Base-by-base conservation (phyloP, 2,329 filamentous ascomycete genomes). In the Colletotrichum somersetense region DNA sequence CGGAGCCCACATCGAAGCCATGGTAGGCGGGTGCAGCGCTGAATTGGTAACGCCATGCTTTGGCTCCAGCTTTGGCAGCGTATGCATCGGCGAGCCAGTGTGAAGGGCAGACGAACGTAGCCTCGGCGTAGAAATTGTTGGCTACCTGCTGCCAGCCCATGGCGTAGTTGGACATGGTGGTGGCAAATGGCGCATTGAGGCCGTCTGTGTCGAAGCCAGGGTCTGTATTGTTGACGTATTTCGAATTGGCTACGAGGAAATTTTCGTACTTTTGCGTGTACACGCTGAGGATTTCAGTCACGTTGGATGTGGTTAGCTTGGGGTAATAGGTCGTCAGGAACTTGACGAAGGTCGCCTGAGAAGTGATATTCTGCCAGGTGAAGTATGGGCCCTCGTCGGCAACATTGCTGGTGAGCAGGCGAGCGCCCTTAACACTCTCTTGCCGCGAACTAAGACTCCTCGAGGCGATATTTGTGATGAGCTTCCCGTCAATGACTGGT, bases 121-220 rank as follows among this genome's bases (percentile, higher is more conserved):
- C 67, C 48, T 71, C 67, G 4, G 67, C 67, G 18, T 71, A 71
- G 40, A 71, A 61, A 12, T 71, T 62, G 53, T 71, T 71, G 3
- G 63, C 67, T 18, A 62, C 67, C 11, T 71, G 67, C 40, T 71
- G 67, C 67, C 67, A 71, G 18, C 67, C 67, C n/a, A 56, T 48
- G 23, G 67, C 67, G 46, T 71, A 71, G 30, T 71, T 61, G 26
- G 67, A 71, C 12, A 61, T 26, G 4, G 67, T 62, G 1, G 67
- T 71, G 2, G 67, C 62, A n/a, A 33, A 71, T 5, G 67, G 67
- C 11, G 62, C 23, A 16, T 61, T 4, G 2, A 38, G 46, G 6
- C 67, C 67, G 46, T 50, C 48, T 5, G 67, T 71, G 16, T 33
- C 26, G 23, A 71, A 71, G 14, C 67, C 67, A 0, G 67, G 67